Conservation (phyloP, 1,284 basidiomycete genomes). For the Sanghuangporus sanghuang region DNA sequence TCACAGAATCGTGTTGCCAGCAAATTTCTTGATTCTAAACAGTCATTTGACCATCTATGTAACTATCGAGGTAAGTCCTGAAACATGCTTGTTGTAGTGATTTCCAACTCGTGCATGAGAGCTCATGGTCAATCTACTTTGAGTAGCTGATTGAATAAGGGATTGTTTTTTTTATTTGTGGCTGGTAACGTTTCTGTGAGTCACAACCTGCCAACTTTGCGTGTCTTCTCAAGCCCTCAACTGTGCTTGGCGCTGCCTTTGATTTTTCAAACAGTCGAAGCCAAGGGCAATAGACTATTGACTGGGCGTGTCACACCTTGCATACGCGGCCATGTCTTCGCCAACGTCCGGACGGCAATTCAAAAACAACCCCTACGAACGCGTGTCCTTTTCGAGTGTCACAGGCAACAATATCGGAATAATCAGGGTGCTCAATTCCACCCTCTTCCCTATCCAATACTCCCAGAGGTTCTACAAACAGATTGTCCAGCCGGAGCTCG, state of each 20-base stretch:
- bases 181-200: neutral
- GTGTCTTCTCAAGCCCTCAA: neutral
- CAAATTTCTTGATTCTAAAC: too few relatives aligned
- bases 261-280: neutral
- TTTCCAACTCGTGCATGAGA: too few relatives aligned
- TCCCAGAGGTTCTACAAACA: conserved; percentile 78
- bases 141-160: too few relatives aligned
- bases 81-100: too few relatives aligned
- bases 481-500: conserved; percentile 62
- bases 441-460: conserved; percentile 77
- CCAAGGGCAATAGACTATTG: neutral
- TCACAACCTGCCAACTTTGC: neutral
- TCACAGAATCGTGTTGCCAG: too few relatives aligned
- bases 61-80: too few relatives aligned
- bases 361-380: conserved; percentile 23
- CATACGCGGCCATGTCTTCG: neutral
- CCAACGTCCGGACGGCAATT: neutral
- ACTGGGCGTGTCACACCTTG: neutral
- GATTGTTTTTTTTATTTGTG: too few relatives aligned
- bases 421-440: conserved; percentile 74
- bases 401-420: conserved; percentile 79
- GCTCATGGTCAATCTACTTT: too few relatives aligned
- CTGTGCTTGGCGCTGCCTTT: neutral
- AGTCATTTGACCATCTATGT: too few relatives aligned
- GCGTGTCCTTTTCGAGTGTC: conserved; percentile 65